Evolutionary conservation across 2,329 filamentous ascomycete genomes (phyloP), one percentile per base, ranked within the genome.

Genomic region (Neofusicoccum cordaticola): DNA sequence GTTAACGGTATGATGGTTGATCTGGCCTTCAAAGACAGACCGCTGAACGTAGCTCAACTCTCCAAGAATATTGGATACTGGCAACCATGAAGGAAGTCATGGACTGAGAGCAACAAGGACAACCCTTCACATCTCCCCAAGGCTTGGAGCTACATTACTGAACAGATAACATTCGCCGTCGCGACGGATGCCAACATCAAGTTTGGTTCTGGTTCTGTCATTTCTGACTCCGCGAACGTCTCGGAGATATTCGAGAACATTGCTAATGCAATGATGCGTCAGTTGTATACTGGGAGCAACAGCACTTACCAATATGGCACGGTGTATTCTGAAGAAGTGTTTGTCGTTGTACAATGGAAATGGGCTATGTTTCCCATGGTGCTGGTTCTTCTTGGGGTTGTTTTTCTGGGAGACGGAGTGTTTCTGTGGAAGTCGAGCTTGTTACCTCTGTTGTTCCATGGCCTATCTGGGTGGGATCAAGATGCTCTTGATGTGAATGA

Each of bases 351-450:
- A 4, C 34, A n/a, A 1, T 52, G 47, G 60, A 13, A 15, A 45
- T 62, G 47, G 47, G 27, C 17, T 3, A 42, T 42, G 11, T 27
- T 62, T 2, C 37, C 60, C 7, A 37, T 44, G 12, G 22, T 31
- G 3, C 12, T 62, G 19, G 47, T 52, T 15, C 12, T 62, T 11
- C 17, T 62, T 5, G 39, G 45, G 11, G 13, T 11, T 3, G 15
- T 31, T 0, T 52, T 52, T 39, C 35, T 62, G 35, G 19, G 31
- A 8, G n/a, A 51, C 7, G n/a, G n/a, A 4, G 47, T 48, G 8
- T 47, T 39, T 15, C n/a, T 62, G 31, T 44, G 60, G 60, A 62
- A 53, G 48, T 52, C 60, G 22, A 62, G 60, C n/a, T 27, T 62
- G 35, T 12, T 62, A 1, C 44, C 44, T 1, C 35, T 62, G 12